Conservation (phyloP, 495 filamentous ascomycete species). For the Aeminium ludgeri region DNA sequence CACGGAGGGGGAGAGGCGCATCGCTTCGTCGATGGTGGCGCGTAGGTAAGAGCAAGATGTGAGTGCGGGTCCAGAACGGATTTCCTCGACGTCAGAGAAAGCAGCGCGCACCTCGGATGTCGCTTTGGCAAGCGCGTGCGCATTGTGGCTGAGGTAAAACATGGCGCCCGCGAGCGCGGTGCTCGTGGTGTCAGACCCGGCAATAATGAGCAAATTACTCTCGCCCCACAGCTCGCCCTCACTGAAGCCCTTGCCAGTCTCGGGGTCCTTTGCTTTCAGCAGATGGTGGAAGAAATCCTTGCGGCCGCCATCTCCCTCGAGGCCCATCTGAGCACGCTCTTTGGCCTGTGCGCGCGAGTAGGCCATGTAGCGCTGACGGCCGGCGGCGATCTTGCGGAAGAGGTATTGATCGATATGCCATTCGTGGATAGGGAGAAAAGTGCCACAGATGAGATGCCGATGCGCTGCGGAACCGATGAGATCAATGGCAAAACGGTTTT, state of each 20-base stretch:
- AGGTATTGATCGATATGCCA: constrained; percentile 41
- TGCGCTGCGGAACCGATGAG: constrained; percentile 39
- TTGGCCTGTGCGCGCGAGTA: constrained; percentile 39
- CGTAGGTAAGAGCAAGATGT: constrained; percentile 37
- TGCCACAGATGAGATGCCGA: constrained; percentile 40
- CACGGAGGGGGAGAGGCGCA: constrained; percentile 53
- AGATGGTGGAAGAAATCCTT: constrained; percentile 24
- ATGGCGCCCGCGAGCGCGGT: constrained; percentile 39
- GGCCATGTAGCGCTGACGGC: constrained; percentile 45
- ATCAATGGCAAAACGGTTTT: constrained; percentile 41
- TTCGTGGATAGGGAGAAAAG: constrained; percentile 38
- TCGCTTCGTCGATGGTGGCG: constrained; percentile 47
- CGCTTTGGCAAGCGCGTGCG: constrained; percentile 28
- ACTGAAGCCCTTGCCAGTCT: constrained; percentile 22
- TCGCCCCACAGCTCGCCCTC: constrained; percentile 24
- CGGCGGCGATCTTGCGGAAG: constrained; percentile 38
- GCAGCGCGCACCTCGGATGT: constrained; percentile 34
- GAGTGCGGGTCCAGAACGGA: constrained; percentile 31
- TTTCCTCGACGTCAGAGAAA: constrained; percentile 39
- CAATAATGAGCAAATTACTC: constrained; percentile 24
- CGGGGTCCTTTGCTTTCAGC: constrained; percentile 21
- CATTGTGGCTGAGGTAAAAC: constrained; percentile 45
- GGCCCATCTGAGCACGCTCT: constrained; percentile 30
- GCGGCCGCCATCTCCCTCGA: constrained; percentile 12
- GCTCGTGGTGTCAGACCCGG: constrained; percentile 38